Evolutionary conservation across 768 basidiomycete species (phyloP), one percentile per base, ranked within the genome.

Genomic region (Hygrocybe punicea): DNA sequence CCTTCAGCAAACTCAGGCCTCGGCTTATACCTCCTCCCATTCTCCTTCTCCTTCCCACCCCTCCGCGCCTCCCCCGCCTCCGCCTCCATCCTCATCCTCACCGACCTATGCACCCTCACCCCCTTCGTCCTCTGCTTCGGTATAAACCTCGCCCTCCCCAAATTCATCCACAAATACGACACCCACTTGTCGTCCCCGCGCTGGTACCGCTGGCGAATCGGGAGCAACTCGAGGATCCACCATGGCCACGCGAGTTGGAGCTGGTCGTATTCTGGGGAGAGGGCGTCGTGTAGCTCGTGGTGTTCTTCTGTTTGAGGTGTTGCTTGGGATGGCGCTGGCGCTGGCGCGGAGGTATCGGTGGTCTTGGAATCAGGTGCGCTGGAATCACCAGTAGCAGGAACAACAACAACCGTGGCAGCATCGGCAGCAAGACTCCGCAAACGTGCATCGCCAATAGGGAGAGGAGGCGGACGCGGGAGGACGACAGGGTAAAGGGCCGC

Each of bases 141-240:
- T 13, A 83, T 73, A 35, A 66, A 61, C 16, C 79, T 67, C n/a
- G 74, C 75, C 4, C 57, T 35, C 0, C 76, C 80, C 35, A 75
- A n/a, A 58, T 81, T 80, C 58, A 56, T 60, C 19, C 63, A 54
- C 16, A 67, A 55, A 37, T 58, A 54, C 17, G 61, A 56, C 21
- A 29, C 58, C 76, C 74, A 76, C 9, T 57, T 50, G 13, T 69
- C 63, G 51, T 74, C 62, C 1, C 62, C 64, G 53, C 63, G 64
- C 67, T 78, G 78, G 55, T 68, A 74, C 17, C 68, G 68, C 16
- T 75, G 73, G 44, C 66, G 62, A 8, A 72, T 52, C 0, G 78
- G 81, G n/a, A 76, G 25, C 3, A 78, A 3, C 65, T 87, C 86
- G n/a, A 87, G 74, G 33, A 81, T 53, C 86, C 86, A 87, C 86